These are phyloP conservation scores for Fraxinus sp. DNA, from an alignment of 305 asterid species.

Conservation along the genomic window DNA sequence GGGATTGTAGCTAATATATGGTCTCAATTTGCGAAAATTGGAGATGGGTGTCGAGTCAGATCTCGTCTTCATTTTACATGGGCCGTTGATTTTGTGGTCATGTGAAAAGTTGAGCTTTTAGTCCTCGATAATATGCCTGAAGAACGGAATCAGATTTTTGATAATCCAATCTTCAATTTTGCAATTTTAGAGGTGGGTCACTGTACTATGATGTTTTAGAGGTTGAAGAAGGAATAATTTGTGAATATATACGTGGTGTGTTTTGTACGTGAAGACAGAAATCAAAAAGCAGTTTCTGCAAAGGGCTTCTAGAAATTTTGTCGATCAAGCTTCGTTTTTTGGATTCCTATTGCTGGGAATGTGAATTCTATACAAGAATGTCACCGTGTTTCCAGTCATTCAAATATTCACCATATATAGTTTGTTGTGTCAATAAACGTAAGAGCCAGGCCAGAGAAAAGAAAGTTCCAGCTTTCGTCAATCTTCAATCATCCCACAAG, in stretches of 20 bases:
- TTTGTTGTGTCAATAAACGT: slow-evolving; percentile 35
- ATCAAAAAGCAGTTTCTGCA: background rate
- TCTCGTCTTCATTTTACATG: background rate
- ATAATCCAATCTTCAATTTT: background rate
- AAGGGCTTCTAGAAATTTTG: background rate
- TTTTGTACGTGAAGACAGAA: background rate
- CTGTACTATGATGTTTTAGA: background rate
- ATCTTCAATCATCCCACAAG: slow-evolving; percentile 34
- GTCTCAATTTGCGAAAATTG: background rate
- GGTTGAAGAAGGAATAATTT: background rate
- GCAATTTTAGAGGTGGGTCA: slow-evolving; percentile 11
- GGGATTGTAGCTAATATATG: background rate
- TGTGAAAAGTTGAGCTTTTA: background rate
- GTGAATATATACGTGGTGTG: background rate
- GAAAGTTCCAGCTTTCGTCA: slow-evolving; percentile 38
- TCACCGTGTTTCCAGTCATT: slow-evolving; percentile 41
- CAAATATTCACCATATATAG: slow-evolving; percentile 38
- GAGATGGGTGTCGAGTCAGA: background rate
- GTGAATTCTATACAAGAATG: slow-evolving; percentile 32
- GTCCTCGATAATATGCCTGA: background rate
- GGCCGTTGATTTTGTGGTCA: background rate
- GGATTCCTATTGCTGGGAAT: slow-evolving; percentile 1
- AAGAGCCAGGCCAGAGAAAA: slow-evolving; percentile 34
- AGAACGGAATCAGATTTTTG: slow-evolving; percentile 15
- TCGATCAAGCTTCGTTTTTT: background rate